Evolutionary conservation across 2,329 filamentous ascomycete species (phyloP).

Genomic region (Trichoderma lentiforme): DNA sequence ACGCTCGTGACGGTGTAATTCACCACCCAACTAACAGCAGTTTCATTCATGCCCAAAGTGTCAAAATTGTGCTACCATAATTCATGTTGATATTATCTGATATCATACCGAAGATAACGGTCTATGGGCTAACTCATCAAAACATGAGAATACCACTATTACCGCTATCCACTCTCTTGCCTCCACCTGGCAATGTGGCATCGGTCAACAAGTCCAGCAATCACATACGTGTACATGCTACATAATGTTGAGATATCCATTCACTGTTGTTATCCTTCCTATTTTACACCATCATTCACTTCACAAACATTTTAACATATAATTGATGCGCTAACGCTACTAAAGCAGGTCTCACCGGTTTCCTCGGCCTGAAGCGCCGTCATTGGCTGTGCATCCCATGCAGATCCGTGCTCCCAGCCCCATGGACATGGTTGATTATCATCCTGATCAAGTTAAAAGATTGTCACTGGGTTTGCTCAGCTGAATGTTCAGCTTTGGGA

Average conservation of each 20-base stretch:
- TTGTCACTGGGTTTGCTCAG: neutral
- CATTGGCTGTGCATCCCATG: neutral
- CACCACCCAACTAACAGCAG: neutral
- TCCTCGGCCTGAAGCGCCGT: neutral
- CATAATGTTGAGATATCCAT: neutral
- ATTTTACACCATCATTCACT: neutral
- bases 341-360: neutral
- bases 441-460: neutral
- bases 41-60: neutral
- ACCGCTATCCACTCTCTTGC: neutral
- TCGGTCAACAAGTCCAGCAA: neutral
- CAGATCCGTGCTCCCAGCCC: neutral
- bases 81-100: neutral
- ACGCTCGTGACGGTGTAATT: neutral
- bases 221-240: neutral
- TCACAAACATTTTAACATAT: neutral
- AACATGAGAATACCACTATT: too few relatives aligned
- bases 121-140: too few relatives aligned
- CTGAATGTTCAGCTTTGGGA: neutral
- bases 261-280: neutral
- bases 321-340: neutral
- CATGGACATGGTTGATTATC: neutral
- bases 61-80: neutral
- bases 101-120: too few relatives aligned
- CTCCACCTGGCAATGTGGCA: neutral